Evolutionary conservation across 306 rosid species (phyloP).

Genomic region (Datisca glomerata): DNA sequence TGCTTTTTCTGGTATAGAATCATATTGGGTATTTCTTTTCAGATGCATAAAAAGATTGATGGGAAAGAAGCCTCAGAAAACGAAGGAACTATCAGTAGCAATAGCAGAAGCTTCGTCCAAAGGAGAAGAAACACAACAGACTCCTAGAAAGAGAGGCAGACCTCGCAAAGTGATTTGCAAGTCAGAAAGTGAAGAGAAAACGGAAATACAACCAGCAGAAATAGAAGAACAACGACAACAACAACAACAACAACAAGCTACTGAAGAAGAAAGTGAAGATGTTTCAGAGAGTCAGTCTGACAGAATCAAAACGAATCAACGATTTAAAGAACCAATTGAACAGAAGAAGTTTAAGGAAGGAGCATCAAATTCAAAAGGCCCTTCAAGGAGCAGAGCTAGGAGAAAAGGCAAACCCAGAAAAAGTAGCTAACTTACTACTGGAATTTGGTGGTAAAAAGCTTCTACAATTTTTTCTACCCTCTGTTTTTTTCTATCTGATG

Average conservation of each 20-base stretch:
- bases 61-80: slow-evolving; percentile 74
- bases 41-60: slow-evolving; percentile 16
- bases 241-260: slow-evolving; percentile 5
- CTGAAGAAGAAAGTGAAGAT: slow-evolving; percentile 5
- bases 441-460: no score
- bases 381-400: slow-evolving; percentile 56
- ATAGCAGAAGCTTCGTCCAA: slow-evolving; percentile 66
- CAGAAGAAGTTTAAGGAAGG: slow-evolving; percentile 12
- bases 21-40: not conserved
- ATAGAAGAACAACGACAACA: no score
- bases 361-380: slow-evolving; percentile 16
- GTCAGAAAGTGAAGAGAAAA: slow-evolving; percentile 13
- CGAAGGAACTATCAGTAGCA: slow-evolving; percentile 63
- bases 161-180: slow-evolving; percentile 59
- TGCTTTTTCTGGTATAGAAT: not conserved
- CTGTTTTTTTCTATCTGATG: not conserved
- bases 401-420: slow-evolving; percentile 81
- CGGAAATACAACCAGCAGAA: slow-evolving; percentile 5
- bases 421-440: slow-evolving; percentile 63
- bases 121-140: slow-evolving; percentile 24
- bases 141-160: slow-evolving; percentile 72
- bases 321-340: slow-evolving; percentile 4
- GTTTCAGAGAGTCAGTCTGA: slow-evolving; percentile 19
- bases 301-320: slow-evolving; percentile 11
- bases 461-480: not conserved